phyloP scores from a whole-genome alignment of 192 early-diverging fungal species.

The Jimgerdemannia flammicorona region DNA sequence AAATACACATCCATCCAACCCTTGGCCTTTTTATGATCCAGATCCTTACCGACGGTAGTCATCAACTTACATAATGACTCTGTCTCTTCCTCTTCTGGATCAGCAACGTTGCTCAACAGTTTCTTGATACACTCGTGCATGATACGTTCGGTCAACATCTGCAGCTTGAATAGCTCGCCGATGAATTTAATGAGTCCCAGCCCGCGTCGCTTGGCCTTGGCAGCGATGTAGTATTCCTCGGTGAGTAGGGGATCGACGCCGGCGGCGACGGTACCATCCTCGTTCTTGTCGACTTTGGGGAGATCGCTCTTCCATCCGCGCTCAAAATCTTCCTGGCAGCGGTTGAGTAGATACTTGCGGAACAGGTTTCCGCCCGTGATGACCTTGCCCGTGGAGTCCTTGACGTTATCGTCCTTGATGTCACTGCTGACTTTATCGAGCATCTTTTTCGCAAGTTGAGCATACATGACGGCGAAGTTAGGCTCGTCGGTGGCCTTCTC shows the following conservation, averaged over 20 bases:
- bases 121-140: conserved; percentile 87
- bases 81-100: conserved; percentile 88
- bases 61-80: conserved; percentile 88
- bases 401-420: conserved; percentile 59
- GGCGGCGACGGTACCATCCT: conserved; percentile 24
- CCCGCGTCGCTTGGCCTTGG: conserved; percentile 84
- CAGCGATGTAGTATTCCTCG: conserved; percentile 69
- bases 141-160: conserved; percentile 86
- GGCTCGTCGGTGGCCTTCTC: conserved; percentile 93
- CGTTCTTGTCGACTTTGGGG: conserved; percentile 15
- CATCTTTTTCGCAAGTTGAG: conserved; percentile 72
- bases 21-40: conserved; percentile 48
- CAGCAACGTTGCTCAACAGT: conserved; percentile 62
- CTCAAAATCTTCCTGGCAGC: conserved; percentile 94
- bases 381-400: conserved; percentile 46
- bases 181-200: conserved; percentile 90
- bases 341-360: conserved; percentile 81
- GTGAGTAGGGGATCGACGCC: conserved; percentile 62
- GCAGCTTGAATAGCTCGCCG: conserved; percentile 86
- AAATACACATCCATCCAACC: conserved; percentile 79
- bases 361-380: conserved; percentile 65
- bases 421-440: conserved; percentile 57
- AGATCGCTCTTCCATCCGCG: conserved; percentile 77
- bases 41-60: conserved; percentile 75
- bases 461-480: conserved; percentile 82